Base-by-base conservation (phyloP, 441 rosid genomes). In the Populus hybrid region DNA sequence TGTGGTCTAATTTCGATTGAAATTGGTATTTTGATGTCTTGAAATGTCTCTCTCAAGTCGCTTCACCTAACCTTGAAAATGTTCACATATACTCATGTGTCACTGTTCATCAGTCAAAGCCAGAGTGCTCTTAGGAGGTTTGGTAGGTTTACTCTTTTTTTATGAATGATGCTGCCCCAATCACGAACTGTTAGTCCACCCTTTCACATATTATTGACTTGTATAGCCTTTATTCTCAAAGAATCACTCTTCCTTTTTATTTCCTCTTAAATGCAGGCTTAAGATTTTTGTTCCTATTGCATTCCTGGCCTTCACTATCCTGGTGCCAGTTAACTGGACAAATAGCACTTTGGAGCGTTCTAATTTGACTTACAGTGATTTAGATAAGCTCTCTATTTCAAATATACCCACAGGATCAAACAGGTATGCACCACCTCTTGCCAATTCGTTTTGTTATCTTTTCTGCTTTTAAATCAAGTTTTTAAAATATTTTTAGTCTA, bases 311-410 rank as follows among this genome's bases (percentile, higher is more conserved):
- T 90, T 95, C 84, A 57, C 94, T 5, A 69, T 93, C 79, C 82
- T 89, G 88, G 89, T 94, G 46, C 99, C 99, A 34, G 94, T 95
- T 75, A 91, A 94, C 79, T 91, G 93, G 91, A 94, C 94, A 16
- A 95, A 90, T 79, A 79, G 57, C 75, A 92, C 91, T 36, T 74
- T 95, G 61, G 86, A 84, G 81, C 83, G 67, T n/a, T 76, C 87
- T 4, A 85, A 88, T 67, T 81, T 94, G 67, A 85, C 82, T 70
- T 87, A 81, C 78, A 94, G 97, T 82, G 90, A 91, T 73, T 85
- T 95, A 35, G 99, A 95, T 85, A 89, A 89, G 86, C 92, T 94
- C 34, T 95, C 99, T 40, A 84, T 95, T 75, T 95, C 97, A 79
- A 95, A 95, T 81, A 85, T 95, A 79, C 97, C 95, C 57, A 76